These are phyloP conservation scores for Ceratobasidium sp. DNA, from an alignment of 1,284 basidiomycete species.

Conservation along the genomic window DNA sequence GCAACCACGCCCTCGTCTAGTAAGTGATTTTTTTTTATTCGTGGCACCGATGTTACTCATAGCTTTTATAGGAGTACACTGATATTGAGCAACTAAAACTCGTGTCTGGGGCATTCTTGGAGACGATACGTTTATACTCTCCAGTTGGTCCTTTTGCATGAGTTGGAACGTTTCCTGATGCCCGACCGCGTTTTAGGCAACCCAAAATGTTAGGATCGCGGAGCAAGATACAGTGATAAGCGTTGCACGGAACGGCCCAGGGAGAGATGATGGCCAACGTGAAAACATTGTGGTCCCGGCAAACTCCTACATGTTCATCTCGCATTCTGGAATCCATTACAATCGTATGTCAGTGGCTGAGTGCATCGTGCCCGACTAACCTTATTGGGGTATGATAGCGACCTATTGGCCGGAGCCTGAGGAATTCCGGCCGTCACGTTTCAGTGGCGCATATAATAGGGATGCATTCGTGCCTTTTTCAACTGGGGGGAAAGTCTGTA, in stretches of 20 bases:
- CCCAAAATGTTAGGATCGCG: background rate
- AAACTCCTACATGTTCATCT: constrained; percentile 9
- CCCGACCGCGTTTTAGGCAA: background rate
- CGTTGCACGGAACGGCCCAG: background rate
- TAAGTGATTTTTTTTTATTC: background rate
- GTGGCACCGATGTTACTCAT: background rate
- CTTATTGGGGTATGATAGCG: background rate
- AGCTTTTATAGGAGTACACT: constrained; percentile 13
- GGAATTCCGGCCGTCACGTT: constrained; percentile 39
- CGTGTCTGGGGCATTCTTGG: constrained; percentile 5
- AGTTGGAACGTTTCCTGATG: background rate
- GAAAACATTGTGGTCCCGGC: constrained; percentile 3
- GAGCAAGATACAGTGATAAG: background rate
- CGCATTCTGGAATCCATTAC: background rate
- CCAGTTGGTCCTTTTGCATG: background rate
- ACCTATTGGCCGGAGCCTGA: constrained; percentile 41
- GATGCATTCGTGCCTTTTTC: constrained; percentile 38
- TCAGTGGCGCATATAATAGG: constrained; percentile 28
- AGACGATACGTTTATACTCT: constrained; percentile 33
- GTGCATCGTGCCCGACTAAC: no score
- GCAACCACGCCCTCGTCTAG: background rate
- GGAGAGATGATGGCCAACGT: background rate
- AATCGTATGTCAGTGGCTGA: background rate
- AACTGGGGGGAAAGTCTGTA: constrained; percentile 30
- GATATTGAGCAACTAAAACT: constrained; percentile 13